phyloP scores from a whole-genome alignment of 2,329 filamentous ascomycete species.

The Trichoderma atrobrunneum region DNA sequence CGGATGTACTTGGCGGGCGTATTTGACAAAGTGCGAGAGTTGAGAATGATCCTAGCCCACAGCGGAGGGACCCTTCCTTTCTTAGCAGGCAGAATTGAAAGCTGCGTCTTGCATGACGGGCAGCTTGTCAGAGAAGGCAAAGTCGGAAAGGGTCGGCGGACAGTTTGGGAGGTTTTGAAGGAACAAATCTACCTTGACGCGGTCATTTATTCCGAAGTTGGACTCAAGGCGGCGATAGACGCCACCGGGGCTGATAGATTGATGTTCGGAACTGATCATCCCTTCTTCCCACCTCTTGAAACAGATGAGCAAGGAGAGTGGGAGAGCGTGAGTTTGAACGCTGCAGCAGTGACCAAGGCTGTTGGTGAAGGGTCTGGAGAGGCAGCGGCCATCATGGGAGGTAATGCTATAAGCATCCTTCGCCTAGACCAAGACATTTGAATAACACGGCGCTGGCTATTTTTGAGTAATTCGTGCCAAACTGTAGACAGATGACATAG shows the following conservation, averaged over 20 bases:
- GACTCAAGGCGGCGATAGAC: conserved; percentile 66
- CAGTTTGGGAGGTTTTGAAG: conserved; percentile 55
- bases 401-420: conserved; percentile 56
- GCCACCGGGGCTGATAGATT: conserved; percentile 66
- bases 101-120: conserved; percentile 79
- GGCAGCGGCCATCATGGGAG: conserved; percentile 55
- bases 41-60: conserved; percentile 80
- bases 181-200: conserved; percentile 86
- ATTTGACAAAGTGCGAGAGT: conserved; percentile 68
- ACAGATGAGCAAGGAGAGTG: conserved; percentile 62
- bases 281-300: conserved; percentile 76
- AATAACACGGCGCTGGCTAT: not conserved
- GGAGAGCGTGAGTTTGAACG: conserved; percentile 61
- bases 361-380: conserved; percentile 46
- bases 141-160: conserved; percentile 45
- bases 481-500: not conserved
- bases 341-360: conserved; percentile 51
- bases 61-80: conserved; percentile 87
- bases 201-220: conserved; percentile 76
- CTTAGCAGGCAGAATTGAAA: conserved; percentile 82
- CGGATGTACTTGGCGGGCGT: conserved; percentile 85
- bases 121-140: conserved; percentile 66
- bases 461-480: not conserved
- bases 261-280: conserved; percentile 80
- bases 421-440: conserved; percentile 29